These are phyloP conservation scores for Mrakia blollopis DNA, from an alignment of 768 basidiomycete genomes.

Conservation along the genomic window DNA sequence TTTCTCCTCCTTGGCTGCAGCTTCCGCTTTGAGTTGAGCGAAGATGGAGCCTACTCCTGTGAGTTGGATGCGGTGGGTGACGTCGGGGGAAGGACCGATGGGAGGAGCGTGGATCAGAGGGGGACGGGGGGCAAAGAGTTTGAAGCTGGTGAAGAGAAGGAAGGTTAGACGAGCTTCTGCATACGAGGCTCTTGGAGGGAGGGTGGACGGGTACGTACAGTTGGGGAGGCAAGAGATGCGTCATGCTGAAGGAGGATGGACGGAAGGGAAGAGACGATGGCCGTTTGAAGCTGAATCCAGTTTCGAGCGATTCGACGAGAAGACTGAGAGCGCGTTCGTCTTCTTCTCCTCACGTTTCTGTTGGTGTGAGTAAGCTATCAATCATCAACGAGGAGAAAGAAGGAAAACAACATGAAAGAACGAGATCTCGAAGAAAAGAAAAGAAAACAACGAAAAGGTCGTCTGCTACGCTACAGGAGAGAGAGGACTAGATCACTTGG, in stretches of 20 bases:
- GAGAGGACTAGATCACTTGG: no score
- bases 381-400: no score
- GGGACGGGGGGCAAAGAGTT: slow-evolving; percentile 91
- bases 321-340: no score
- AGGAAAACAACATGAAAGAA: no score
- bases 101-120: slow-evolving; percentile 82
- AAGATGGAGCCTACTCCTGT: slow-evolving; percentile 72
- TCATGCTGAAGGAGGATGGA: not conserved
- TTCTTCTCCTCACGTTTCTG: no score
- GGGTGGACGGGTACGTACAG: not conserved
- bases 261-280: not conserved
- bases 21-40: slow-evolving; percentile 66
- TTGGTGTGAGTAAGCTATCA: no score
- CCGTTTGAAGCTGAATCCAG: not conserved
- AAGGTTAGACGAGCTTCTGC: not conserved
- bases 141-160: slow-evolving; percentile 47
- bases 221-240: slow-evolving; percentile 8
- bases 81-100: slow-evolving; percentile 74
- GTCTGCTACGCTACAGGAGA: no score
- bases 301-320: no score
- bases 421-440: no score
- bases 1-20: slow-evolving; percentile 49
- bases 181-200: not conserved
- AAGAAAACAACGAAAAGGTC: no score
- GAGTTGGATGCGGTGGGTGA: slow-evolving; percentile 63